Conservation (phyloP, 495 filamentous ascomycete species). For the Hyaloscypha bicolor region DNA sequence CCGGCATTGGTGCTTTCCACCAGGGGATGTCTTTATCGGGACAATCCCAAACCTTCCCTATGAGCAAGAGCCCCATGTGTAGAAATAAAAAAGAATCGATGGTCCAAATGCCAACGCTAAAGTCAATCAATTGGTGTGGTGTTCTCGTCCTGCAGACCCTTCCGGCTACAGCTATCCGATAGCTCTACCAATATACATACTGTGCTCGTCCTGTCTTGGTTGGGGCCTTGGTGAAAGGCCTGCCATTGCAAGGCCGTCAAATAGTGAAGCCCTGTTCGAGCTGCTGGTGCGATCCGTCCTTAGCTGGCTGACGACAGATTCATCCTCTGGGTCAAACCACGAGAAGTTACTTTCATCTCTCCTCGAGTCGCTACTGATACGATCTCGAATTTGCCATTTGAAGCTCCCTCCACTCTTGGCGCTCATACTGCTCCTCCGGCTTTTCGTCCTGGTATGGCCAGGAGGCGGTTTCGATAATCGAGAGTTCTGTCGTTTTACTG, state of each 20-base stretch:
- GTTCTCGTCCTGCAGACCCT: conserved; percentile 6
- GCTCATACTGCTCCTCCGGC: conserved; percentile 29
- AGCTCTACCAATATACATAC: conserved; percentile 31
- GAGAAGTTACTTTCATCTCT: conserved; percentile 7
- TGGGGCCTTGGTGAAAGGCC: conserved; percentile 30
- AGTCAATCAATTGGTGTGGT: conserved; percentile 4
- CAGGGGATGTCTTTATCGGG: background rate
- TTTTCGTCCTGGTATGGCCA: conserved; percentile 26
- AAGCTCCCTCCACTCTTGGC: conserved; percentile 28
- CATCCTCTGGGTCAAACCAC: conserved; percentile 28
- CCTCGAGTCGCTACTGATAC: conserved; percentile 18
- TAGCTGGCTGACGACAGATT: conserved; percentile 13
- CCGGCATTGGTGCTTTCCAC: background rate
- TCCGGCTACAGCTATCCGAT: conserved; percentile 28
- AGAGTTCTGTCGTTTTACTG: conserved; percentile 29
- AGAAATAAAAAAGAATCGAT: conserved; percentile 3
- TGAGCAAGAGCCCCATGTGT: conserved; percentile 16
- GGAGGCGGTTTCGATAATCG: conserved; percentile 30
- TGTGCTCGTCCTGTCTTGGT: conserved; percentile 4
- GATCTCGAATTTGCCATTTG: conserved; percentile 8
- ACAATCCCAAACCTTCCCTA: conserved; percentile 17
- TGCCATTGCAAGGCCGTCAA: conserved; percentile 16
- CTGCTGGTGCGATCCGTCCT: conserved; percentile 18
- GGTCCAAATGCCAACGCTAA: background rate
- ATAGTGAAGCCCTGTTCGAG: conserved; percentile 28